Evolutionary conservation across 2,329 filamentous ascomycete species (phyloP).

Genomic region (Cercospora sesami): DNA sequence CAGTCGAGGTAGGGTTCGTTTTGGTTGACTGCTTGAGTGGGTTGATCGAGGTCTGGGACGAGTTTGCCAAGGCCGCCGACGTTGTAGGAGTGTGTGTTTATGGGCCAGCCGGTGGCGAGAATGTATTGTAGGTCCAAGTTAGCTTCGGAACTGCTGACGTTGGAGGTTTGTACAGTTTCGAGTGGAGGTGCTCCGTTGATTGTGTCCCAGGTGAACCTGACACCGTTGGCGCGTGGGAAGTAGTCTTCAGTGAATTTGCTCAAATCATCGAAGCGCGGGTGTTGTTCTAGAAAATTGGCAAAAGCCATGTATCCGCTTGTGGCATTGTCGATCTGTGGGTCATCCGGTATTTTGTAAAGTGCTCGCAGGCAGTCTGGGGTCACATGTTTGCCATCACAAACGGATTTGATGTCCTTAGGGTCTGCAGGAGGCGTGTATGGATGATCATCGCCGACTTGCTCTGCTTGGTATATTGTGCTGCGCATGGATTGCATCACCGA

Average conservation of each 20-base stretch:
- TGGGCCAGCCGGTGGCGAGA: constrained; percentile 54
- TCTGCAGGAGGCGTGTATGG: not conserved
- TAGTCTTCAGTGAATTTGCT: constrained; percentile 56
- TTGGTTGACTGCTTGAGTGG: constrained; percentile 43
- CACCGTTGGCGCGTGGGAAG: constrained; percentile 49
- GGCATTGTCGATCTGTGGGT: constrained; percentile 48
- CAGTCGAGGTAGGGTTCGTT: constrained; percentile 69
- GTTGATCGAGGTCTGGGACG: constrained; percentile 48
- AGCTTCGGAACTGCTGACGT: constrained; percentile 54
- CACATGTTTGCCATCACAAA: constrained; percentile 52
- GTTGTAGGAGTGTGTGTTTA: constrained; percentile 59
- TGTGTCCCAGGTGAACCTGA: constrained; percentile 57
- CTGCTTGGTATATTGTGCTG: constrained; percentile 16
- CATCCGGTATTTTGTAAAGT: constrained; percentile 53
- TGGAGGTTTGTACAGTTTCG: constrained; percentile 46
- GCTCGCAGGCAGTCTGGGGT: constrained; percentile 55
- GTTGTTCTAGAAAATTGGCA: constrained; percentile 49
- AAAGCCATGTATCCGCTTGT: constrained; percentile 48
- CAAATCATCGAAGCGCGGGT: constrained; percentile 55
- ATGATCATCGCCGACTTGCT: constrained; percentile 18
- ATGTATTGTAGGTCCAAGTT: constrained; percentile 66
- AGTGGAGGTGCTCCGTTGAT: constrained; percentile 53
- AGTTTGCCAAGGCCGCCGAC: constrained; percentile 55
- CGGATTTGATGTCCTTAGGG: constrained; percentile 25
- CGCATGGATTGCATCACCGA: constrained; percentile 42